A percentile compares a stretch with the other conserved stretches of the same genome.
phyloP scores from a whole-genome alignment of 2,329 filamentous ascomycete genomes.

The Fusarium vanettenii region DNA sequence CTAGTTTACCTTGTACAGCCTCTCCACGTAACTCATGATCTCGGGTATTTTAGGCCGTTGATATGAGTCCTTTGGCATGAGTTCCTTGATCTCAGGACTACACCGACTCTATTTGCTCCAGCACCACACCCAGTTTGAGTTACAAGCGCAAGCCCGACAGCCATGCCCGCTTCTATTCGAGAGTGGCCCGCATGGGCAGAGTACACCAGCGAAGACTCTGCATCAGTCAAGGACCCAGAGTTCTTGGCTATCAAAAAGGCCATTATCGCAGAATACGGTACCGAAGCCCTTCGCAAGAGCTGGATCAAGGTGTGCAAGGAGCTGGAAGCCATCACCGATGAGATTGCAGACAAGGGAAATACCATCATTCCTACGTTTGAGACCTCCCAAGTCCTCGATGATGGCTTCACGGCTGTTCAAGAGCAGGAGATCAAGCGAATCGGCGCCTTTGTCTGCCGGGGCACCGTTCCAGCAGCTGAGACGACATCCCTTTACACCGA shows the following conservation, averaged over 20 bases:
- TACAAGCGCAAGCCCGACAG: neutral
- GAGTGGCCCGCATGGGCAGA: conserved; percentile 43
- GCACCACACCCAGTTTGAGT: neutral
- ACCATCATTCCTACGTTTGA: conserved; percentile 48
- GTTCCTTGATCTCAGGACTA: neutral
- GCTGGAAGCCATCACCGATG: conserved; percentile 49
- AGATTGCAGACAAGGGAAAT: conserved; percentile 49
- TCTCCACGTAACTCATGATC: neutral
- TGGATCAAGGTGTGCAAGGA: conserved; percentile 54
- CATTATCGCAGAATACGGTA: conserved; percentile 51
- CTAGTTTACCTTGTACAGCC: neutral
- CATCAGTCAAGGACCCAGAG: conserved; percentile 35
- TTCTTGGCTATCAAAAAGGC: conserved; percentile 47
- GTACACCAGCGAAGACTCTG: conserved; percentile 15
- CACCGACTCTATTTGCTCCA: neutral
- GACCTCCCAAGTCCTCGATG: conserved; percentile 42
- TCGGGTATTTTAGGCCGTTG: neutral
- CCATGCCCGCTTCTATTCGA: conserved; percentile 33
- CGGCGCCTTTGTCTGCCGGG: neutral
- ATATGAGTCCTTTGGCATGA: neutral
- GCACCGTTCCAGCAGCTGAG: neutral
- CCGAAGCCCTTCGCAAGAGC: conserved; percentile 47
- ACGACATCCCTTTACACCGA: conserved; percentile 43
- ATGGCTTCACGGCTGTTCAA: neutral
- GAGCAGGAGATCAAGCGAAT: neutral